phyloP scores from a whole-genome alignment of 2,329 filamentous ascomycete genomes.

The Fusarium napiforme region DNA sequence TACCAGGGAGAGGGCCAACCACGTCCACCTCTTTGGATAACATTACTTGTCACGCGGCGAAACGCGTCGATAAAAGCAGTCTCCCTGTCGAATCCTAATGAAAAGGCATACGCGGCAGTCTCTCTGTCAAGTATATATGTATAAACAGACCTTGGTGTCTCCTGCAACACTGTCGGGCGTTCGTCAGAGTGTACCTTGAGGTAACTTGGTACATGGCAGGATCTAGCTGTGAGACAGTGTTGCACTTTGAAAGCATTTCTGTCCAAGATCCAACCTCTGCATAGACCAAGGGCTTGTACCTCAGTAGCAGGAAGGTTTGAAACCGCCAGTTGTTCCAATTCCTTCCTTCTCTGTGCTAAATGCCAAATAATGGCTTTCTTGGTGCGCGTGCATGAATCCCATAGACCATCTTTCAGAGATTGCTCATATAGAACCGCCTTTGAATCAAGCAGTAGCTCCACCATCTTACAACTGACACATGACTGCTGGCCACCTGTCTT shows the following conservation, averaged over 20 bases:
- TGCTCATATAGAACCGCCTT: background rate
- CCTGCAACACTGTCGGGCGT: rapidly evolving
- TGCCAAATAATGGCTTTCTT: too few relatives aligned
- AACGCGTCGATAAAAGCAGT: background rate
- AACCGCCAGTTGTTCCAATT: too few relatives aligned
- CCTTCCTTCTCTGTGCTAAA: too few relatives aligned
- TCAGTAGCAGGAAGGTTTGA: too few relatives aligned
- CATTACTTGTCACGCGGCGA: rapidly evolving
- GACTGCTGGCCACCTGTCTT: rapidly evolving
- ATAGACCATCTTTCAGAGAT: rapidly evolving
- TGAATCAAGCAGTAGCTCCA: background rate
- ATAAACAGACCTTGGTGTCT: rapidly evolving
- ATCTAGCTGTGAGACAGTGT: too few relatives aligned
- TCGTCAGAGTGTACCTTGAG: rapidly evolving
- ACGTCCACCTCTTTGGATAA: background rate
- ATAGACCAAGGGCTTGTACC: too few relatives aligned
- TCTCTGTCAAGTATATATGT: background rate
- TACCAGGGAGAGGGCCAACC: background rate
- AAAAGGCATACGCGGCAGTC: background rate
- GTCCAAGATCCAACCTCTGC: too few relatives aligned
- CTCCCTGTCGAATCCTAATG: background rate
- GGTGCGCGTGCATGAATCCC: background rate
- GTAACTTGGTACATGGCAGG: background rate
- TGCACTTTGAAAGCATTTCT: too few relatives aligned
- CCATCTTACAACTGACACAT: background rate